Conservation (phyloP, 2,329 filamentous ascomycete genomes). For the Aspergillus tanneri region DNA sequence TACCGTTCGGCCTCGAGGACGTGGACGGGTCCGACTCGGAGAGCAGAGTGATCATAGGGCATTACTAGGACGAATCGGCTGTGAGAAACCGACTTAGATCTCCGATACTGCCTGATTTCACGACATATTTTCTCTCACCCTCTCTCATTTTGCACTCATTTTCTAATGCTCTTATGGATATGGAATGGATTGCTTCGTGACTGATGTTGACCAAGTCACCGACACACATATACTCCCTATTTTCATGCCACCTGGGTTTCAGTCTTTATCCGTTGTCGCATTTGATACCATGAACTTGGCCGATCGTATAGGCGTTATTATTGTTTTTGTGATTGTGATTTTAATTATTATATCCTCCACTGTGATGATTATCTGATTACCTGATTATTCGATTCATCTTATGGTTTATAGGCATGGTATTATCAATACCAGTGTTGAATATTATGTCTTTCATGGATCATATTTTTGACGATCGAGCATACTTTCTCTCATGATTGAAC, state of each 20-base stretch:
- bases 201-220: conserved; percentile 10
- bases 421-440: background rate
- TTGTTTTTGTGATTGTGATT: conserved; percentile 19
- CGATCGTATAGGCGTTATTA: conserved; percentile 10
- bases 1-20: conserved; percentile 36
- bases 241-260: conserved; percentile 6
- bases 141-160: conserved; percentile 2
- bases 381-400: conserved; percentile 2
- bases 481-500: background rate
- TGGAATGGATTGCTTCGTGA: conserved; percentile 11
- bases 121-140: conserved; percentile 21
- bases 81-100: conserved; percentile 62
- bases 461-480: conserved; percentile 9
- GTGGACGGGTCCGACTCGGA: conserved; percentile 39
- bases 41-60: conserved; percentile 61
- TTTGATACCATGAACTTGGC: conserved; percentile 21
- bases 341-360: conserved; percentile 4
- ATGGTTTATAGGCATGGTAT: conserved; percentile 11
- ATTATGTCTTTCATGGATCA: conserved; percentile 9
- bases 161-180: conserved; percentile 15
- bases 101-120: background rate
- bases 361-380: conserved; percentile 4
- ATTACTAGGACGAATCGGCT: conserved; percentile 76
- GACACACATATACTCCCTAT: conserved; percentile 2
- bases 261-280: conserved; percentile 13